Evolutionary conservation across 2,329 filamentous ascomycete species (phyloP), one percentile per base, ranked within the genome.

Genomic region (Phyllosticta paracitricarpa): DNA sequence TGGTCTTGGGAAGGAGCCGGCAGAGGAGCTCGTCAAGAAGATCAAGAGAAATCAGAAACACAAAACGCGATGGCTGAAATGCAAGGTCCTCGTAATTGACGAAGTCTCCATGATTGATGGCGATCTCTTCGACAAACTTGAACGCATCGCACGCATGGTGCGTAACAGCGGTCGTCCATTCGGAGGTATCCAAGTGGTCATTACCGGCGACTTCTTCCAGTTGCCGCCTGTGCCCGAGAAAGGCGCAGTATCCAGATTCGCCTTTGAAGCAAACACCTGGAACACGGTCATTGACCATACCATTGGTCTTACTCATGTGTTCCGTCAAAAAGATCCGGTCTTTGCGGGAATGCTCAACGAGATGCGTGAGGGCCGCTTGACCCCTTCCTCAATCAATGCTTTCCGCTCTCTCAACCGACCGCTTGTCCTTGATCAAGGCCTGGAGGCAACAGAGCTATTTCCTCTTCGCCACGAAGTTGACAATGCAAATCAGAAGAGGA

Each of bases 31-130:
- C 25, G 84, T 97, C 57, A 94, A 89, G 73, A 99, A 97, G 80
- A 90, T 99, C 67, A 88, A 89, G 67, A 84, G 86, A 62, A 97
- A 97, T 66, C 81, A 83, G 19, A 97, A 97, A 72, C 91, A 91
- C 24, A 93, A 89, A 71, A 88, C 85, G 65, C 84, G 93, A 51
- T 99, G 95, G 95, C 77, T 95, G 65, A 84, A 86, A 61, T 96
- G 91, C 0, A 96, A 92, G 70, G 85, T 91, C 12, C 82, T 99
- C 25, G 82, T 99, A 66, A 84, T 99, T 68, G 94, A 99, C 74
- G 94, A 99, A 72, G 87, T 99, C 3, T 97, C 94, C 12, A 99
- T 99, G 95, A 92, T 99, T 4, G 94, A 99, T 68, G 94, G 91
- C 1, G 92, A 97, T 35, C 80, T 99, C 0, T 99, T 97, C 66